These are phyloP conservation scores for Aspergillus transmontanensis DNA, from an alignment of 2,329 filamentous ascomycete genomes.

Conservation along the genomic window DNA sequence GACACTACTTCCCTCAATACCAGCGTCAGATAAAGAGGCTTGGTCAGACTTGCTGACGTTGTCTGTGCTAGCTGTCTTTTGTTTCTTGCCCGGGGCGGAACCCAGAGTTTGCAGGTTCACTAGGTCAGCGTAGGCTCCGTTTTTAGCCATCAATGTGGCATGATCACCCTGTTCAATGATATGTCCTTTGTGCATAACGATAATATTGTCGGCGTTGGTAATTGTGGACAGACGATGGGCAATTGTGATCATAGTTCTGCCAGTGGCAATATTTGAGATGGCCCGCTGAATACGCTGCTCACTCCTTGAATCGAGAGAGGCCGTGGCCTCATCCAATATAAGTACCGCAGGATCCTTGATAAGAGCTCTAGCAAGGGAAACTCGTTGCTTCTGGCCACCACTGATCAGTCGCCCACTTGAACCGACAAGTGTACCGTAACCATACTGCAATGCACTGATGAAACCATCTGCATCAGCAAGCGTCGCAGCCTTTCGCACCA, in stretches of 20 bases:
- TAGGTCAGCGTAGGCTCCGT: slow-evolving; percentile 45
- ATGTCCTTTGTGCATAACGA: slow-evolving; percentile 47
- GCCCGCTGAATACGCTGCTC: slow-evolving; percentile 86
- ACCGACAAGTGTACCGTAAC: slow-evolving; percentile 82
- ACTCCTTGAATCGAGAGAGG: slow-evolving; percentile 81
- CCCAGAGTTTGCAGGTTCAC: slow-evolving; percentile 58
- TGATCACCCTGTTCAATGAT: slow-evolving; percentile 51
- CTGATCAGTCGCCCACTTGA: slow-evolving; percentile 80
- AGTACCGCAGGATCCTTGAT: slow-evolving; percentile 81
- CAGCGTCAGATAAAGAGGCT: slow-evolving; percentile 27
- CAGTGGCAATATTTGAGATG: slow-evolving; percentile 70
- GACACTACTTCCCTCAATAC: slow-evolving; percentile 22
- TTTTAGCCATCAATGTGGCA: slow-evolving; percentile 37
- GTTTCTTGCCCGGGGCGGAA: slow-evolving; percentile 49
- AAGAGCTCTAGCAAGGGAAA: slow-evolving; percentile 80
- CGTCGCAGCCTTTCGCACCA: slow-evolving; percentile 58
- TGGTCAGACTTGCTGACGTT: slow-evolving; percentile 31
- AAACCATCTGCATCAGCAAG: slow-evolving; percentile 67
- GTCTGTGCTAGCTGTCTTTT: slow-evolving; percentile 51
- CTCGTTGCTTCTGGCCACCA: slow-evolving; percentile 91
- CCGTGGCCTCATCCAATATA: slow-evolving; percentile 87
- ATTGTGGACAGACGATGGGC: slow-evolving; percentile 51
- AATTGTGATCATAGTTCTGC: slow-evolving; percentile 40
- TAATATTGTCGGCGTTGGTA: slow-evolving; percentile 48
- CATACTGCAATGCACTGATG: slow-evolving; percentile 71